Conservation (phyloP, 2,329 filamentous ascomycete genomes). For the Cytospora piceae region DNA sequence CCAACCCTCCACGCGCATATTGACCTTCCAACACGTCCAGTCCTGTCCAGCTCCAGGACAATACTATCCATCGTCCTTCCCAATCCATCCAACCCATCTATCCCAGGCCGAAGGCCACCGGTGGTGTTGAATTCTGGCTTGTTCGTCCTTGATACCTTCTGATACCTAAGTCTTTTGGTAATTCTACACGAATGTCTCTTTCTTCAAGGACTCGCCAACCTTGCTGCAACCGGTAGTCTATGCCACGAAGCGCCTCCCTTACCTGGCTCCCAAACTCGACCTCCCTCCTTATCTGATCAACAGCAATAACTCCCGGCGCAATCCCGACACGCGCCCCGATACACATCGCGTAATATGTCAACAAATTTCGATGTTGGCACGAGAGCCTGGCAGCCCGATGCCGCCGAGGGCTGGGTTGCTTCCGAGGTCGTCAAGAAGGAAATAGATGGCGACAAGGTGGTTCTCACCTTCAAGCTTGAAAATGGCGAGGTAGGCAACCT, state of each 20-base stretch:
- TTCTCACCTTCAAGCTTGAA: constrained; percentile 83
- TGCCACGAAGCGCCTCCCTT: constrained; percentile 25
- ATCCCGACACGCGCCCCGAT: constrained; percentile 17
- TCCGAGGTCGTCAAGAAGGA: constrained; percentile 90
- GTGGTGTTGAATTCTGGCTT: constrained; percentile 25
- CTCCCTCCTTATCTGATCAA: constrained; percentile 19
- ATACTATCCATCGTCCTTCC: constrained; percentile 1
- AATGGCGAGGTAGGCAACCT: constrained; percentile 78
- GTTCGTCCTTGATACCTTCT: constrained; percentile 13
- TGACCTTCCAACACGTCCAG: constrained; percentile 14
- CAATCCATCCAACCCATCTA: constrained; percentile 4
- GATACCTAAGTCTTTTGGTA: constrained; percentile 14
- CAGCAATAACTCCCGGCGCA: constrained; percentile 14
- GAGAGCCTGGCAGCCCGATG: constrained; percentile 96
- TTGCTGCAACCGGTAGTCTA: constrained; percentile 31
- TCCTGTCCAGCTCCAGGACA: constrained; percentile 2
- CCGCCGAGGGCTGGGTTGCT: constrained; percentile 94
- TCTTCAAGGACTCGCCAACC: constrained; percentile 28
- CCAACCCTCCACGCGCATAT: constrained; percentile 12
- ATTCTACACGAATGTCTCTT: constrained; percentile 31
- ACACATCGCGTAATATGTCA: constrained; percentile 65
- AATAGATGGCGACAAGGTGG: constrained; percentile 82
- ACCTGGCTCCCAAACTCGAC: neutral
- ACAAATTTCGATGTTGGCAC: constrained; percentile 96
- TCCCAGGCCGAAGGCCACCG: constrained; percentile 22